Percentiles rank a stretch among this genome's conserved stretches.
phyloP scores from a whole-genome alignment of 148 eudicot genomes.

The Amaranthus palmeri region DNA sequence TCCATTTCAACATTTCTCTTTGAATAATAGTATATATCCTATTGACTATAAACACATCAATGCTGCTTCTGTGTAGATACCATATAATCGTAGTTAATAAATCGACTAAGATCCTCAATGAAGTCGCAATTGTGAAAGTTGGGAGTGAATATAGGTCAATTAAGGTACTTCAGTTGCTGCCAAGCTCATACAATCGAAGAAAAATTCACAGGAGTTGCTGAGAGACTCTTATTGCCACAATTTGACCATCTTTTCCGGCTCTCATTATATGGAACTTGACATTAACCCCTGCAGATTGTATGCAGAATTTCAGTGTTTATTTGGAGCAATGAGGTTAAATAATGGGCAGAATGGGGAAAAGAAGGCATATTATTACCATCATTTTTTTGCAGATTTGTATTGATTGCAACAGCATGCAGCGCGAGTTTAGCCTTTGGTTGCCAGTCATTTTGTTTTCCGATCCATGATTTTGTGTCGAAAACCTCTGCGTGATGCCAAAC shows the following conservation, averaged over 20 bases:
- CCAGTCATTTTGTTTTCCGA: conserved; percentile 70
- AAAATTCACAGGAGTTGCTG: conserved; percentile 69
- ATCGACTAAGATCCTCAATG: not conserved
- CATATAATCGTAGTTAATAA: not conserved
- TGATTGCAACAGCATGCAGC: conserved; percentile 81
- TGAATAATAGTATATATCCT: not conserved
- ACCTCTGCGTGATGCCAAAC: conserved; percentile 39
- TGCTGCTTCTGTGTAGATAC: not conserved
- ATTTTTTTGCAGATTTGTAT: conserved; percentile 79
- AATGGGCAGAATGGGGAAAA: not conserved
- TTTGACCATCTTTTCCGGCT: conserved; percentile 60
- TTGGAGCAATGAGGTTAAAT: not conserved
- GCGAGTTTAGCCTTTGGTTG: conserved; percentile 74
- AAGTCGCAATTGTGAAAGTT: not conserved
- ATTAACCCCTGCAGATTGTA: conserved; percentile 52
- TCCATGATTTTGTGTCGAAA: conserved; percentile 69
- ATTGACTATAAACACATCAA: not conserved
- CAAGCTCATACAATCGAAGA: not conserved
- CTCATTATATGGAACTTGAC: conserved; percentile 77
- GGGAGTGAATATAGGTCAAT: not conserved
- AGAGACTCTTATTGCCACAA: conserved; percentile 71
- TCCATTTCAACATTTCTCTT: not conserved
- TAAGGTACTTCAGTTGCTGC: not conserved
- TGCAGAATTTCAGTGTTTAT: not conserved
- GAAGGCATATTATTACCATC: conserved; percentile 44